These are phyloP conservation scores for Akanthomyces muscarius DNA, from an alignment of 2,329 filamentous ascomycete genomes.

Conservation along the genomic window DNA sequence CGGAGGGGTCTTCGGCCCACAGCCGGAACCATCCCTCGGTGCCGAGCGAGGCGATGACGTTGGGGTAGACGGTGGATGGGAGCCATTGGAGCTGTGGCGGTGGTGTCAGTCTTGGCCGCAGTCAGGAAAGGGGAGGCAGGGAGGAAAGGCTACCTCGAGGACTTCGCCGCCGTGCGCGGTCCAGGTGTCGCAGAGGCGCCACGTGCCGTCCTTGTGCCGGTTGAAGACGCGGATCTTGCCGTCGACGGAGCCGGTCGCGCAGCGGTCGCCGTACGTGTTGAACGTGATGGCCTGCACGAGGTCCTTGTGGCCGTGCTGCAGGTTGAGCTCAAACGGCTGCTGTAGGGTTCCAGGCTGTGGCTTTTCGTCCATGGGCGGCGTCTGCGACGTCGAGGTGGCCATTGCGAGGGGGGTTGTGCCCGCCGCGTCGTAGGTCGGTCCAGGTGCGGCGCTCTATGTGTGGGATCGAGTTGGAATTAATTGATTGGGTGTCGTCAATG, in stretches of 20 bases:
- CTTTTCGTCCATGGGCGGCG: conserved; percentile 37
- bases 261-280: conserved; percentile 88
- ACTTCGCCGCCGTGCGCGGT: conserved; percentile 87
- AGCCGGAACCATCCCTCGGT: conserved; percentile 87
- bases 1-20: conserved; percentile 86
- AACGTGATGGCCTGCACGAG: conserved; percentile 81
- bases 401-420: conserved; percentile 20
- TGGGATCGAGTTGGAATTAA: not conserved
- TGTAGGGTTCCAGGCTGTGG: conserved; percentile 22
- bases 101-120: not conserved
- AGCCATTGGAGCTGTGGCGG: conserved; percentile 78
- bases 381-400: conserved; percentile 30
- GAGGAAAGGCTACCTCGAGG: conserved; percentile 57
- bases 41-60: conserved; percentile 81
- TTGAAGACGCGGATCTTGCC: conserved; percentile 92
- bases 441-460: too few relatives aligned
- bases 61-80: conserved; percentile 78
- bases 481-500: not conserved
- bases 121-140: not conserved
- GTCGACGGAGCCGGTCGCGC: conserved; percentile 86
- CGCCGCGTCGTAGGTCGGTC: not conserved
- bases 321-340: conserved; percentile 53
- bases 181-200: conserved; percentile 84
- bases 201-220: conserved; percentile 70
- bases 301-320: conserved; percentile 73